Conservation (phyloP, 805 yeast genomes). For the Hanseniaspora occidentalis region DNA sequence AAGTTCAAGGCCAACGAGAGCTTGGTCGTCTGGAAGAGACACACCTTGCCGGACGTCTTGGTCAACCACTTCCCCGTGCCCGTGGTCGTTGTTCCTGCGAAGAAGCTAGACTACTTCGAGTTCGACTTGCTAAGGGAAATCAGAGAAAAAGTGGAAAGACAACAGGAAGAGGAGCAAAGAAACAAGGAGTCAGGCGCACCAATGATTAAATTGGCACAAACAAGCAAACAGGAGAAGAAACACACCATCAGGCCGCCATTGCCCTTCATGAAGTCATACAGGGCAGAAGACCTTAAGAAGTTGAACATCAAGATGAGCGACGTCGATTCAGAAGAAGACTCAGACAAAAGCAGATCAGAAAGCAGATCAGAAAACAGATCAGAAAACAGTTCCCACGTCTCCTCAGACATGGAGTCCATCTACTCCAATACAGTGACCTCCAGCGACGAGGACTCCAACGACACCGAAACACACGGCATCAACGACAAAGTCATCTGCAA, state of each 20-base stretch:
- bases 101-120: conserved; percentile 19
- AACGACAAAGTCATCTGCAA: background rate
- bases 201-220: background rate
- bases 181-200: no score
- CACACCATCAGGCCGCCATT: background rate
- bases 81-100: conserved; percentile 19
- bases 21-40: conserved; percentile 17
- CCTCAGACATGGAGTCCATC: background rate
- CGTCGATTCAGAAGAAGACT: no score
- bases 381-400: background rate
- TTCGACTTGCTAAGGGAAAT: background rate
- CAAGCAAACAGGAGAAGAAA: background rate
- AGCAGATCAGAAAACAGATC: background rate
- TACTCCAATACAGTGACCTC: background rate
- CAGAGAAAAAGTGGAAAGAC: background rate
- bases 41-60: conserved; percentile 15
- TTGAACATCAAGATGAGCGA: background rate
- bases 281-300: background rate
- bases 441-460: background rate
- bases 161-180: background rate
- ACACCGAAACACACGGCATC: background rate
- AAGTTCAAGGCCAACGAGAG: conserved; percentile 16
- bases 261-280: background rate
- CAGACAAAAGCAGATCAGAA: no score
- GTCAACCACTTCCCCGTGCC: conserved; percentile 20